Evolutionary conservation across 169 alveolate genomes (phyloP), one percentile per base, ranked within the genome.

Genomic region (Theileria annulata): DNA sequence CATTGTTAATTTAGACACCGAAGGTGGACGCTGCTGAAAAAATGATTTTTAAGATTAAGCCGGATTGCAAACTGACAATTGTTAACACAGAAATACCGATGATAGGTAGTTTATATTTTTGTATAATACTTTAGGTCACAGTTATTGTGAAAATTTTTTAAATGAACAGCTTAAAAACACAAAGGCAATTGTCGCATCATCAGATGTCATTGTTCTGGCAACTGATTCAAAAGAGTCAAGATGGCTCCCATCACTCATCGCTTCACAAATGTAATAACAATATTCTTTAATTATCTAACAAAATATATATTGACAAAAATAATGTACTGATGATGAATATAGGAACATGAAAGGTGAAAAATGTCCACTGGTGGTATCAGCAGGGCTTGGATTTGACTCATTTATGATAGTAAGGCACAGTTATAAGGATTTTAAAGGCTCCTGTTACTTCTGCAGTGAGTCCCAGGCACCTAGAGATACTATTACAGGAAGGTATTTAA

Each of bases 191-290:
- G 85, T 90, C 71, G 51, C 68, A 1, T 56, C 67, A 30, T 86
- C 79, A 63, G 93, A 90, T 60, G 92, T 71, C 0, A 79, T 90
- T n/a, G 80, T 90, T 74, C 79, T 90, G 35, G 30, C 84, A 13
- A 90, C 94, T 0, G 94, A 90, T 59, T 83, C 93, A 42, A 90
- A 85, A 63, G 94, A 90, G 33, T 90, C 94, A 0, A 62, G 94
- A 59, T 90, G 91, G 83, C 75, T 90, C n/a, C 94, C 94, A 15
- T 77, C 88, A 19, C 71, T 90, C 30, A 25, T 90, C 31, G 86
- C 84, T 21, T 87, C 90, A 21, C 79, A 49, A 19, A 31, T 21
- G 60, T 67, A 19, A 19, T 4, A 25, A 37, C 1, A 47, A n/a
- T 13, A 48, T 25, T 15, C 19, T n/a, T 13, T 42, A 23, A 9